Percentiles rank a stretch among this genome's conserved stretches.
Conservation (phyloP, 371 early-diverging fungal genomes). For the Lichtheimia hyalospora region DNA sequence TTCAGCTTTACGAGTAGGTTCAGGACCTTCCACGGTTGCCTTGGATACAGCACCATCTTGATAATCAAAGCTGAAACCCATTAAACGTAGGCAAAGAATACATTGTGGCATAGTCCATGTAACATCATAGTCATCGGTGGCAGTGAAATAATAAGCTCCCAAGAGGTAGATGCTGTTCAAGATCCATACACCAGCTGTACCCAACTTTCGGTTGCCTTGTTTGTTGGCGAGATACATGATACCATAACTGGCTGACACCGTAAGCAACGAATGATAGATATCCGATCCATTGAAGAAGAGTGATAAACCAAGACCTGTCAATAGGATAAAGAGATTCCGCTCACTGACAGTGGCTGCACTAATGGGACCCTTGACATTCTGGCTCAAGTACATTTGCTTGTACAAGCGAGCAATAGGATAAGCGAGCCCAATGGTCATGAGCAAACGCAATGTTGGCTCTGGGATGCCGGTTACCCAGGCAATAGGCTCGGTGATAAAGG, state of each 20-base stretch:
- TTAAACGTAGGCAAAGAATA: conserved; percentile 70
- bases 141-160: conserved; percentile 52
- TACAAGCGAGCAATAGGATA: conserved; percentile 59
- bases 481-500: conserved; percentile 25
- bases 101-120: conserved; percentile 78
- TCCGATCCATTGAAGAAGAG: conserved; percentile 60
- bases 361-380: conserved; percentile 17
- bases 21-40: conserved; percentile 18
- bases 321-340: conserved; percentile 52
- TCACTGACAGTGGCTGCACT: conserved; percentile 33
- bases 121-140: conserved; percentile 65
- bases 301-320: conserved; percentile 52
- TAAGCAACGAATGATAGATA: conserved; percentile 60
- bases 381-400: conserved; percentile 23
- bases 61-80: conserved; percentile 71
- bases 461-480: conserved; percentile 53
- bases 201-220: conserved; percentile 41
- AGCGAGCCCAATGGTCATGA: conserved; percentile 50
- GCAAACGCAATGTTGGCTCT: conserved; percentile 56
- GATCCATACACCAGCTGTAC: conserved; percentile 48
- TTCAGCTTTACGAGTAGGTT: conserved; percentile 9
- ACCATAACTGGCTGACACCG: conserved; percentile 55
- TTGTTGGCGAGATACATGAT: conserved; percentile 38
- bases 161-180: conserved; percentile 66
- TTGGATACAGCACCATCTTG: conserved; percentile 46